These are phyloP conservation scores for Cotoneaster glaucophyllus DNA, from an alignment of 306 rosid species.

Conservation along the genomic window DNA sequence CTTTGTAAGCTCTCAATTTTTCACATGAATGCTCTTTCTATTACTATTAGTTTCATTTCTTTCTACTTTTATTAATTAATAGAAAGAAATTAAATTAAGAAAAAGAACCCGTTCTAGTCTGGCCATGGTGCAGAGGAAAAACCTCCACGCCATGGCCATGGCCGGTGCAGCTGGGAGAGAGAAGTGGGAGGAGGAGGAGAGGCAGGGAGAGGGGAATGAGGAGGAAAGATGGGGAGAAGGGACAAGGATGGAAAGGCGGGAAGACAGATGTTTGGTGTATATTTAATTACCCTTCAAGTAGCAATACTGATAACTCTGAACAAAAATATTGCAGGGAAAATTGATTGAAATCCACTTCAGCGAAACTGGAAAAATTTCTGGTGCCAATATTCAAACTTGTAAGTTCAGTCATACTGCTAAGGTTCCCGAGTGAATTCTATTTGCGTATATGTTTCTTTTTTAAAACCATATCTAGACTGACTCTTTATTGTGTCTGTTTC, in stretches of 20 bases:
- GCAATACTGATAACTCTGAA: slow-evolving; percentile 19
- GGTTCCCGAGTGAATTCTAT: slow-evolving; percentile 16
- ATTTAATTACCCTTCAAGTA: neutral
- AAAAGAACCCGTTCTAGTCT: neutral
- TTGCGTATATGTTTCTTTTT: neutral
- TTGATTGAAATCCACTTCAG: slow-evolving; percentile 97
- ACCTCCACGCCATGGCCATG: neutral
- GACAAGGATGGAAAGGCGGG: neutral
- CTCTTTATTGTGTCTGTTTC: slow-evolving; percentile 25
- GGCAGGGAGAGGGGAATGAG: neutral
- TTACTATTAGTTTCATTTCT: neutral
- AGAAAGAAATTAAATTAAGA: neutral
- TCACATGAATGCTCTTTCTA: slow-evolving; percentile 16
- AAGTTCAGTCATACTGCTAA: slow-evolving; percentile 30
- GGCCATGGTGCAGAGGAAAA: neutral
- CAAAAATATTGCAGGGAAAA: slow-evolving; percentile 65
- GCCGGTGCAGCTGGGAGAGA: neutral
- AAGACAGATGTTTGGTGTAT: neutral
- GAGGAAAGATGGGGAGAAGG: neutral
- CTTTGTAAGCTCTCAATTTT: slow-evolving; percentile 63
- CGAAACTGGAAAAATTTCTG: slow-evolving; percentile 95
- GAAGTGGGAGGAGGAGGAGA: neutral
- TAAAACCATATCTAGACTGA: slow-evolving; percentile 26
- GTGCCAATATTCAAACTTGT: slow-evolving; percentile 97
- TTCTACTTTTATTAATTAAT: neutral